These are phyloP conservation scores for Russula olivacea DNA, from an alignment of 768 basidiomycete genomes.

Conservation along the genomic window DNA sequence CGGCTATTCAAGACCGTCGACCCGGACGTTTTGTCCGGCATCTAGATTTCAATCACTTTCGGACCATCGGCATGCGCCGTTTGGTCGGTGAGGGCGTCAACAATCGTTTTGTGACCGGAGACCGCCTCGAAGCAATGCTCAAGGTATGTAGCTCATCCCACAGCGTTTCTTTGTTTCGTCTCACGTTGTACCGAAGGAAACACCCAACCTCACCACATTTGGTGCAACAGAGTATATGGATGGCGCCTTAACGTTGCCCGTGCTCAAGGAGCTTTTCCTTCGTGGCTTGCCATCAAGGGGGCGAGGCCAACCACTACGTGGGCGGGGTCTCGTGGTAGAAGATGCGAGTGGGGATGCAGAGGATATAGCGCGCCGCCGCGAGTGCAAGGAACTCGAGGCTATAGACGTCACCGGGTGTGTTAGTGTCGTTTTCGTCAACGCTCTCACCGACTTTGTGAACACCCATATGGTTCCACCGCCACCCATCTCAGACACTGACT, in stretches of 20 bases:
- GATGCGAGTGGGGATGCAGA: conserved; percentile 67
- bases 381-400: conserved; percentile 65
- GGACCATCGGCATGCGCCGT: conserved; percentile 93
- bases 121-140: conserved; percentile 69
- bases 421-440: conserved; percentile 82
- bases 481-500: conserved; percentile 39
- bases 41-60: conserved; percentile 94
- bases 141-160: conserved; percentile 46
- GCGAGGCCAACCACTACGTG: conserved; percentile 61
- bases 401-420: conserved; percentile 94
- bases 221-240: conserved; percentile 99
- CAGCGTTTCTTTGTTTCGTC: not conserved
- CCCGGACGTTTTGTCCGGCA: conserved; percentile 79
- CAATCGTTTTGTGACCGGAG: conserved; percentile 89
- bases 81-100: conserved; percentile 85
- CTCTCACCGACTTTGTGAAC: conserved; percentile 76
- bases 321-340: conserved; percentile 45
- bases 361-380: conserved; percentile 58
- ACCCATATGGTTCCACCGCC: conserved; percentile 49
- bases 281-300: conserved; percentile 70
- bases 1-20: conserved; percentile 60
- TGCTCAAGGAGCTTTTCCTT: conserved; percentile 86
- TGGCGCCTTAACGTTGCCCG: conserved; percentile 74
- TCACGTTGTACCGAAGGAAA: conserved; percentile 53
- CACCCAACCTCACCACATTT: conserved; percentile 77